These are phyloP conservation scores for Hygrocybe coccinea DNA, from an alignment of 768 basidiomycete species.

Conservation along the genomic window DNA sequence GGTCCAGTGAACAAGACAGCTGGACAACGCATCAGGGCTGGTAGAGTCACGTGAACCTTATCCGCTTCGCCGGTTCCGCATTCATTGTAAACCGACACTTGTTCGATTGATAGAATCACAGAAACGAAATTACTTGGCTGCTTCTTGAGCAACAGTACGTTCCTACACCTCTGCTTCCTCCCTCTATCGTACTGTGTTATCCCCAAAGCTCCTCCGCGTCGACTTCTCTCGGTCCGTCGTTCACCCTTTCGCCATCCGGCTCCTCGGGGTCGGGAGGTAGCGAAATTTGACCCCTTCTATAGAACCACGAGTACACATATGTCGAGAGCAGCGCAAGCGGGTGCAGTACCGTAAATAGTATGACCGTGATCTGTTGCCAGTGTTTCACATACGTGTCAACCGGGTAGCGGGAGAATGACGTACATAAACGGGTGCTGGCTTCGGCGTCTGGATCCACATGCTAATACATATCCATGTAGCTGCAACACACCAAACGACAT, in stretches of 20 bases:
- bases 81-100: too few species aligned
- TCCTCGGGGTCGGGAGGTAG: slow-evolving; percentile 38
- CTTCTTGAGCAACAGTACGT: neutral
- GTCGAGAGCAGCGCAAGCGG: slow-evolving; percentile 54
- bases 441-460: slow-evolving; percentile 57
- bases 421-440: slow-evolving; percentile 62
- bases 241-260: slow-evolving; percentile 8
- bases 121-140: neutral
- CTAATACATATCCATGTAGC: slow-evolving; percentile 70
- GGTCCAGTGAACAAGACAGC: too few species aligned
- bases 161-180: too few species aligned
- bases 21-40: too few species aligned
- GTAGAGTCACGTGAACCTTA: too few species aligned
- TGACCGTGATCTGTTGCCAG: slow-evolving; percentile 58
- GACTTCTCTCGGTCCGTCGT: slow-evolving; percentile 32
- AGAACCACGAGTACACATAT: slow-evolving; percentile 36
- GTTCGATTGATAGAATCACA: neutral
- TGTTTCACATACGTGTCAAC: neutral
- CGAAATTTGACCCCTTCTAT: slow-evolving; percentile 34
- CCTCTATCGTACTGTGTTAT: neutral
- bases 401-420: neutral
- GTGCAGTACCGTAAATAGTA: slow-evolving; percentile 62
- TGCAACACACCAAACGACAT: slow-evolving; percentile 71
- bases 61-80: too few species aligned
- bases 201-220: slow-evolving; percentile 40